A percentile compares a stretch with the other conserved stretches of the same genome.
These are phyloP conservation scores for Hemerocallis citrina DNA, from an alignment of 106 monocot species.

Conservation along the genomic window DNA sequence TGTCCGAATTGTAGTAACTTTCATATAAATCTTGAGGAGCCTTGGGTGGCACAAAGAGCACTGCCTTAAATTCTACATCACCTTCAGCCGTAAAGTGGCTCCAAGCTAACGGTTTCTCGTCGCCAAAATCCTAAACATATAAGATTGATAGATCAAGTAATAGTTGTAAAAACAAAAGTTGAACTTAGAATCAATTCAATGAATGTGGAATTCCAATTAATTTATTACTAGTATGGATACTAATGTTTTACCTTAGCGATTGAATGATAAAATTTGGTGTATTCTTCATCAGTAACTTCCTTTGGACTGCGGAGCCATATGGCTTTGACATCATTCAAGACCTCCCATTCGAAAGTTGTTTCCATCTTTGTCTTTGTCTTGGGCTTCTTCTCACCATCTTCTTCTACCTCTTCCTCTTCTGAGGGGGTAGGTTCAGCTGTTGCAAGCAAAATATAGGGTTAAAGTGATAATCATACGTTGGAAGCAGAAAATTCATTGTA, in stretches of 20 bases:
- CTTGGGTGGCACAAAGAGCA: slow-evolving; percentile 89
- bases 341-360: slow-evolving; percentile 78
- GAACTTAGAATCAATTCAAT: no score
- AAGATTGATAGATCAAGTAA: background rate
- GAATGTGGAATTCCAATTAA: no score
- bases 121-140: slow-evolving; percentile 56
- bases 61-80: slow-evolving; percentile 95
- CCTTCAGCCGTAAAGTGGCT: slow-evolving; percentile 95
- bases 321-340: slow-evolving; percentile 92
- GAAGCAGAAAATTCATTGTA: background rate
- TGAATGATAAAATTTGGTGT: slow-evolving; percentile 82
- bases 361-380: slow-evolving; percentile 85
- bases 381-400: slow-evolving; percentile 59
- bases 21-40: slow-evolving; percentile 95
- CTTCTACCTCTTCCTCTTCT: slow-evolving; percentile 66
- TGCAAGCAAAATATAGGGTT: background rate
- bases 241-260: slow-evolving; percentile 55
- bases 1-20: slow-evolving; percentile 80
- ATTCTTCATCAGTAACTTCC: slow-evolving; percentile 91
- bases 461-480: background rate
- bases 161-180: no score
- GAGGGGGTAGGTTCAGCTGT: slow-evolving; percentile 49
- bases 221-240: no score
- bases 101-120: slow-evolving; percentile 81
- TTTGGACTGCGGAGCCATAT: slow-evolving; percentile 92